Evolutionary conservation across 2,329 filamentous ascomycete species (phyloP).

Genomic region (Botrytis squamosa): DNA sequence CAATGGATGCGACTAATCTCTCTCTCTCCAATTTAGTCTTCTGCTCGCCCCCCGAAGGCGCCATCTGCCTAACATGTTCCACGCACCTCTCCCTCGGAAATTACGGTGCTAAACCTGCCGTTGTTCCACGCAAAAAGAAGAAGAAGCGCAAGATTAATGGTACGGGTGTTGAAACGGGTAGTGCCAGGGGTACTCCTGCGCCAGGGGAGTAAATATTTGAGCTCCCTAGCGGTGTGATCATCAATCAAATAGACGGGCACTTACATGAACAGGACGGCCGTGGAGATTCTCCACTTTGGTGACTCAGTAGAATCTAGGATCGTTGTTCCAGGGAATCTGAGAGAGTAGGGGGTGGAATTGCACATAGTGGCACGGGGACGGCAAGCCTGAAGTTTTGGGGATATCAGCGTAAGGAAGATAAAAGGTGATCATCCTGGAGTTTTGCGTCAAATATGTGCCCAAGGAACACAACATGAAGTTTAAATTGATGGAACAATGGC

Average conservation of each 20-base stretch:
- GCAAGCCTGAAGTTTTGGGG: not conserved
- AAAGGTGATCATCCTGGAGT: not conserved
- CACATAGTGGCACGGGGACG: not conserved
- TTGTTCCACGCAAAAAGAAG: slow-evolving; percentile 69
- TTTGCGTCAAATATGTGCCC: not conserved
- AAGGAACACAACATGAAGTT: not conserved
- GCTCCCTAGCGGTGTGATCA: not conserved
- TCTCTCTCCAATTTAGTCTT: slow-evolving; percentile 53
- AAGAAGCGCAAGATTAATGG: slow-evolving; percentile 69
- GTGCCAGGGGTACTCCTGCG: slow-evolving; percentile 59
- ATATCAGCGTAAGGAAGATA: not conserved
- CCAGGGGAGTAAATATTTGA: slow-evolving; percentile 37
- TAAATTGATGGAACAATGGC: not conserved
- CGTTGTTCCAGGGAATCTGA: not conserved
- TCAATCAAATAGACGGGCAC: not conserved
- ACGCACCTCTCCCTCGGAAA: slow-evolving; percentile 73
- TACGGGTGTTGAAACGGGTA: slow-evolving; percentile 53
- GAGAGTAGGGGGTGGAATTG: not conserved
- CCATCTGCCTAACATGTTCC: slow-evolving; percentile 79
- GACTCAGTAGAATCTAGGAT: not conserved
- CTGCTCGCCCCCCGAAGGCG: slow-evolving; percentile 63
- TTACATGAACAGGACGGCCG: not conserved
- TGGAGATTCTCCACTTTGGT: not conserved
- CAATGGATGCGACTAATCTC: slow-evolving; percentile 22
- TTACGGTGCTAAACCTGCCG: slow-evolving; percentile 74